phyloP scores from a whole-genome alignment of 2,329 filamentous ascomycete genomes.

The Fusarium setosum region DNA sequence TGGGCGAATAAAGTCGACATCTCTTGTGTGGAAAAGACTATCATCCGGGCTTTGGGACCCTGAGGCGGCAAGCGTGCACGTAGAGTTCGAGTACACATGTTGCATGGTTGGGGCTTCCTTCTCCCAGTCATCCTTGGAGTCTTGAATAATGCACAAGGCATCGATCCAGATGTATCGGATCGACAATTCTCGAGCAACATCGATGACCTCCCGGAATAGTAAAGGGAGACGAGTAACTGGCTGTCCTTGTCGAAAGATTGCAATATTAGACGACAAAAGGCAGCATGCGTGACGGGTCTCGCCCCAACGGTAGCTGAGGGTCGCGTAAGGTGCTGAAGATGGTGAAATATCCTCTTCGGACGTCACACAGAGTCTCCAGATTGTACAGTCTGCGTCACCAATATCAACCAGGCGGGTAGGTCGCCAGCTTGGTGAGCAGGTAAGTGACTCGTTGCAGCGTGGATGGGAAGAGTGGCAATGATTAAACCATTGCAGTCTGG shows the following conservation, averaged over 20 bases:
- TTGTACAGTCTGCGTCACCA: background rate
- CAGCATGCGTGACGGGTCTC: background rate
- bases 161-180: background rate
- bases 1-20: background rate
- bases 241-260: too few species aligned
- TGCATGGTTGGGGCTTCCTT: background rate
- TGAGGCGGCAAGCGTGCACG: constrained; percentile 1
- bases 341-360: background rate
- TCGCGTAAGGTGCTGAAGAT: background rate
- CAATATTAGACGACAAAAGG: background rate
- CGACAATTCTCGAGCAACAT: background rate
- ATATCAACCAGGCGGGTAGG: background rate
- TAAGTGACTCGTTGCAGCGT: too few species aligned
- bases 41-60: background rate
- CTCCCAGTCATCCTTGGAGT: background rate
- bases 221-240: background rate
- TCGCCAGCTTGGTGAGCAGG: background rate
- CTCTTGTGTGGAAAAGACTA: background rate
- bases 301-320: background rate
- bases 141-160: background rate
- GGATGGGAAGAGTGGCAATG: too few species aligned
- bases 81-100: background rate
- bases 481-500: too few species aligned
- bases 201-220: background rate
- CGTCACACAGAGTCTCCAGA: background rate